phyloP scores from a whole-genome alignment of 768 basidiomycete genomes.

The Butyriboletus loyo region DNA sequence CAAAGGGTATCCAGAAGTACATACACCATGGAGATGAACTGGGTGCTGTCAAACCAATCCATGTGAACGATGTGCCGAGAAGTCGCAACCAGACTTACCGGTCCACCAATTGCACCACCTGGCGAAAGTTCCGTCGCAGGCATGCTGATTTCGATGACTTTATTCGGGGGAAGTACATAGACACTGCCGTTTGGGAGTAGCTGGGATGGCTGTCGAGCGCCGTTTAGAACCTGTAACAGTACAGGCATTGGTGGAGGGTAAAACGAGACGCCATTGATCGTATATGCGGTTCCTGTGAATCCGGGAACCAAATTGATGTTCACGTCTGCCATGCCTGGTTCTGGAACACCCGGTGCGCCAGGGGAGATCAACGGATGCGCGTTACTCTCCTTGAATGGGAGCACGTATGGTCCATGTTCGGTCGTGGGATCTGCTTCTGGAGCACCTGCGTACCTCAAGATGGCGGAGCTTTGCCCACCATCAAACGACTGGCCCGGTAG shows the following conservation, averaged over 20 bases:
- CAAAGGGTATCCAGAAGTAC: conserved; percentile 7
- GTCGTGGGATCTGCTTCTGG: conserved; percentile 32
- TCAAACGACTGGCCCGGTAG: conserved; percentile 21
- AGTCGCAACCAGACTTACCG: conserved; percentile 8
- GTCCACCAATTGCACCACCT: conserved; percentile 8
- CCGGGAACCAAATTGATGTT: conserved; percentile 35
- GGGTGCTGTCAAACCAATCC: conserved; percentile 26
- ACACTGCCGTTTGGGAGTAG: conserved; percentile 43
- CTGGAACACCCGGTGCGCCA: conserved; percentile 31
- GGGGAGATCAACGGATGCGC: conserved; percentile 31
- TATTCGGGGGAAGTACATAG: conserved; percentile 39
- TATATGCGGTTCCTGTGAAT: no score
- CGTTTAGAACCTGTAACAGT: conserved; percentile 41
- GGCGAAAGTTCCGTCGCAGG: conserved; percentile 10
- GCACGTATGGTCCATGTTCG: conserved; percentile 11
- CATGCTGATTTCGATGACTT: conserved; percentile 46
- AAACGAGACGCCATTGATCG: conserved; percentile 33
- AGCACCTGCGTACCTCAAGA: conserved; percentile 43
- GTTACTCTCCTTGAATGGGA: conserved; percentile 35
- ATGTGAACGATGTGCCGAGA: not conserved
- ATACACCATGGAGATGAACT: conserved; percentile 44
- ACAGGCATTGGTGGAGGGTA: conserved; percentile 37
- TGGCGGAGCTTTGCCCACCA: conserved; percentile 36
- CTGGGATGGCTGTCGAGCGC: conserved; percentile 30
- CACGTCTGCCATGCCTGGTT: conserved; percentile 39